Evolutionary conservation across 1,284 basidiomycete species (phyloP).

Genomic region (Peniophora sp.): DNA sequence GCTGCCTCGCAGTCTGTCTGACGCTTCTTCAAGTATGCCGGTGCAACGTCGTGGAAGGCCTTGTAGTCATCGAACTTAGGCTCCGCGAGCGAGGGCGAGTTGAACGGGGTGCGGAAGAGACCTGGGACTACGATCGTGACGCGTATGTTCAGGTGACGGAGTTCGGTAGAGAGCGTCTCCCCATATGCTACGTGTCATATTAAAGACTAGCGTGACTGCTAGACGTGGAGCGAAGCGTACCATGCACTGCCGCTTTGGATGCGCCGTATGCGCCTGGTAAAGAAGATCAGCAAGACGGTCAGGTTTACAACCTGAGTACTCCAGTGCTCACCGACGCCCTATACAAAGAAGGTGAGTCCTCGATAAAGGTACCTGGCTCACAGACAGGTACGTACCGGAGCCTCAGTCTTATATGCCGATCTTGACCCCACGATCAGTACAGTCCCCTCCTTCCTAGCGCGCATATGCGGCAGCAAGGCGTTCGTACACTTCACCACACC

Average conservation of each 20-base stretch:
- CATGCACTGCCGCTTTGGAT: neutral
- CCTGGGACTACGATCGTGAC: neutral
- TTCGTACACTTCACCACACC: neutral
- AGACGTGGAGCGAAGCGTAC: neutral
- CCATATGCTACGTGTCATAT: neutral
- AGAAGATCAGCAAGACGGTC: no score
- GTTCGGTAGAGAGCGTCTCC: neutral
- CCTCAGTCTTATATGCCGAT: neutral
- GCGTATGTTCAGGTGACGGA: neutral
- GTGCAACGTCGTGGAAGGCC: neutral
- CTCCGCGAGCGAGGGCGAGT: neutral
- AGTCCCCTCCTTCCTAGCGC: neutral
- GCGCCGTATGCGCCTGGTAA: neutral
- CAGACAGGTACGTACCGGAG: neutral
- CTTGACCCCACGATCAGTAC: neutral
- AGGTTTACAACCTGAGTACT: no score
- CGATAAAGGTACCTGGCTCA: neutral
- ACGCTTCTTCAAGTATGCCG: neutral
- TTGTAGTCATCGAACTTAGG: neutral
- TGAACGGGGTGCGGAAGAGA: neutral
- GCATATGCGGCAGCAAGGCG: neutral
- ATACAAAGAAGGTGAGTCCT: neutral
- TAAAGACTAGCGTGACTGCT: neutral
- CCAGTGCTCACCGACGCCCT: neutral
- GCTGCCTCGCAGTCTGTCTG: neutral